Base-by-base conservation (phyloP, 805 yeast species). In the Candida silvatica region DNA sequence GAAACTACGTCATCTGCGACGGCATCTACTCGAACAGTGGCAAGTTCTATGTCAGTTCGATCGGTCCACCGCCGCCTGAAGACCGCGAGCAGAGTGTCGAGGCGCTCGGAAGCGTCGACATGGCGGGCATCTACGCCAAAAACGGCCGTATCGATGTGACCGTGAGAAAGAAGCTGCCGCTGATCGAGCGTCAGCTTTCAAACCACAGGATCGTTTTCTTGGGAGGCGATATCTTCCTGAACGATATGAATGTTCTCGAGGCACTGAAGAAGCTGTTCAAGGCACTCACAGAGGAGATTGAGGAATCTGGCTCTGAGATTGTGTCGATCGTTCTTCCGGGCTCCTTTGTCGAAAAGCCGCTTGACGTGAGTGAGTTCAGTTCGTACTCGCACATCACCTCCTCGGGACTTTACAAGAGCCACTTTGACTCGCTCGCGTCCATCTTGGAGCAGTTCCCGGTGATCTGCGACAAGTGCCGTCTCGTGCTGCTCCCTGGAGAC, bases 61-160 rank as follows among this genome's bases (percentile, higher is more conserved):
- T 92, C 34, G 80, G 82, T 3, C 95, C 86, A 40, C 97, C 98
- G 3, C 87, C 92, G 0, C 80, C 86, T 3, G 99, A 92, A 52
- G 65, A 71, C 42, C 66, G 97, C 39, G 77, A 69, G 6, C 56
- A 51, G 0, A 67, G 94, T 1, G 49, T 77, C 37, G 88, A 81
- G 18, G 78, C 80, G 1, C 77, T 77, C 40, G 97, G 95, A 1
- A 71, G 80, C 44, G 47, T 84, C 17, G 97, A 92, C 54, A 79
- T 87, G 44, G 47, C 45, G 15, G 43, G 52, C 29, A 38, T 45
- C 6, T 48, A 40, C 26, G 42, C 49, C 6, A 46, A 44, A 23
- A 45, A 42, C 28, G 54, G 77, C 14, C 72, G 85, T 42, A 64
- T 86, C 6, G 90, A 82, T 54, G 67, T 63, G 26, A 64, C 67